phyloP scores from a whole-genome alignment of 2,329 filamentous ascomycete genomes.

The Cercospora nicotianae region DNA sequence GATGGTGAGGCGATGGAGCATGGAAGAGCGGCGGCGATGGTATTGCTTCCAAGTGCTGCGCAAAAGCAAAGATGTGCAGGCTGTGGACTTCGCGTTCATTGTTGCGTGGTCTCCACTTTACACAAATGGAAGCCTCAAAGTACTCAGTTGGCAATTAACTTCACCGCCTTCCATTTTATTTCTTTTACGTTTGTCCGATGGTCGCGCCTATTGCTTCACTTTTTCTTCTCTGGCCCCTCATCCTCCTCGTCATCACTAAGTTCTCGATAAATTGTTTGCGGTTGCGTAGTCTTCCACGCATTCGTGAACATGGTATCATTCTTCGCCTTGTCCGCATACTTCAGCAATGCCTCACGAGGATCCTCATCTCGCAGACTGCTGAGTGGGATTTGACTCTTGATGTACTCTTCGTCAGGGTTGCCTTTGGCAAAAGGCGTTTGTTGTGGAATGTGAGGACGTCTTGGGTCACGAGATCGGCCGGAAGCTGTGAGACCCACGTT shows the following conservation, averaged over 20 bases:
- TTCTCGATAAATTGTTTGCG: constrained; percentile 86
- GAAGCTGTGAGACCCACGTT: constrained; percentile 75
- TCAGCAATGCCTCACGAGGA: constrained; percentile 86
- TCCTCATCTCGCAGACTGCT: constrained; percentile 95
- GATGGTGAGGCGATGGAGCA: neutral
- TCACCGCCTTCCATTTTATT: neutral
- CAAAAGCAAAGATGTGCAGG: no score
- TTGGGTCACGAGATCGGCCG: constrained; percentile 74
- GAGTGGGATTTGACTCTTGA: constrained; percentile 83
- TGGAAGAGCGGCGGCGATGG: no score
- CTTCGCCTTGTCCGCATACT: constrained; percentile 90
- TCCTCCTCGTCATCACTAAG: constrained; percentile 77
- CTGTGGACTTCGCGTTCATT: no score
- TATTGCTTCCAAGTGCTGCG: no score
- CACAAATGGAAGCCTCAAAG: no score
- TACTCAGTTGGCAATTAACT: neutral
- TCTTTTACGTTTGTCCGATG: neutral
- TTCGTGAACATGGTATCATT: constrained; percentile 93
- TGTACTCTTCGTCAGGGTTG: constrained; percentile 85
- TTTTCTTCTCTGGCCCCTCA: constrained; percentile 63
- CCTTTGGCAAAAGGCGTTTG: constrained; percentile 88
- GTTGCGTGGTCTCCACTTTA: no score
- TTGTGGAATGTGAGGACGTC: constrained; percentile 78
- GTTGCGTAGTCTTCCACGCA: constrained; percentile 89
- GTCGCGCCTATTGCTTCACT: constrained; percentile 17